Evolutionary conservation across 2,329 filamentous ascomycete species (phyloP), one percentile per base, ranked within the genome.

Genomic region (Fusarium sp.): DNA sequence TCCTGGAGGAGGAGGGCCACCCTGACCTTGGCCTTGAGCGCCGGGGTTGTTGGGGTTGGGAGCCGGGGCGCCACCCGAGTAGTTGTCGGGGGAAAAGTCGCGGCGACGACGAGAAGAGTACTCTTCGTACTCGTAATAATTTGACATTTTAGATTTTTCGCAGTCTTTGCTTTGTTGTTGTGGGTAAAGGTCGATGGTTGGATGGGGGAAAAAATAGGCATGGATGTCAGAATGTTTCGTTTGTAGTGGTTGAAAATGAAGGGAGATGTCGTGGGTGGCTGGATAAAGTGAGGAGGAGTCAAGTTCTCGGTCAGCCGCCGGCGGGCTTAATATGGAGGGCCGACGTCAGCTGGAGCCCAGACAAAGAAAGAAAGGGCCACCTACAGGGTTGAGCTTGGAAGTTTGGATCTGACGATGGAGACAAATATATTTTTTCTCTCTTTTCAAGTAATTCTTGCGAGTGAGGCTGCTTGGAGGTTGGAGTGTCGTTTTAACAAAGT

Each of bases 81-180:
- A 73, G 66, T 80, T 79, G 29, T 80, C 80, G 14, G 82, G 81
- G 11, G 81, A 82, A 50, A 80, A 73, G 62, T 79, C 77, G 57
- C 77, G 72, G 8, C 62, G 78, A 35, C 73, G 76, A 57, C 76
- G 79, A 31, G 73, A 71, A 34, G 73, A 72, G 60, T 64, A 66
- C 60, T 78, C 75, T 61, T 82, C 78, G 45, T 78, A 78, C 61
- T 79, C 78, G 72, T 82, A 80, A 70, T 79, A 77, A 29, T 74
- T 78, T 58, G 76, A 78, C 76, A 72, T 78, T 69, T 29, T 31
- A 16, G 52, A 31, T 20, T 52, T 50, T 50, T 10, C 24, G 9
- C 24, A 29, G 8, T 50, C 18, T 50, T 52, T 52, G 24, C 47
- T 52, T 52, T 52, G 24, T 31, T 31, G 27, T 10, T 52, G 47